Evolutionary conservation across 1,284 basidiomycete genomes (phyloP).

Genomic region (Schizopora paradoxa): DNA sequence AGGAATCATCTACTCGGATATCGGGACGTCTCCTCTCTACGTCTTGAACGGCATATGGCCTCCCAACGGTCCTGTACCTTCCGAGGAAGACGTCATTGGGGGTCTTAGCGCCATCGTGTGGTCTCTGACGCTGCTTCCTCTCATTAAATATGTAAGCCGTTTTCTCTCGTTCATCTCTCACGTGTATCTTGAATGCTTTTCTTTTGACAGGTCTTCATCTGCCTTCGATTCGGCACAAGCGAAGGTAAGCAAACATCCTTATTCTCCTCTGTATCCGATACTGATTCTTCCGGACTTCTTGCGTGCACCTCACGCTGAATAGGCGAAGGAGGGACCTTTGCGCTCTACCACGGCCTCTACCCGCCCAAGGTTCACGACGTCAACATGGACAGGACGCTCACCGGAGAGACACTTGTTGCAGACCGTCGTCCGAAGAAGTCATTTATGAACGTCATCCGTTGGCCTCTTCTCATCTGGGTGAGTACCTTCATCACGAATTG

Average conservation of each 20-base stretch:
- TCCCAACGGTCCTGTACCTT: slow-evolving; percentile 38
- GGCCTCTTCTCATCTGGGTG: slow-evolving; percentile 54
- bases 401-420: slow-evolving; percentile 36
- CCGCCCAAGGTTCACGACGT: slow-evolving; percentile 41
- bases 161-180: neutral
- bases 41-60: slow-evolving; percentile 63
- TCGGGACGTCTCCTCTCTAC: slow-evolving; percentile 60
- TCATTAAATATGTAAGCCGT: slow-evolving; percentile 63
- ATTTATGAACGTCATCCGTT: slow-evolving; percentile 32
- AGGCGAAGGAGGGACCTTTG: slow-evolving; percentile 65
- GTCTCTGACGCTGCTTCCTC: slow-evolving; percentile 55
- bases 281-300: slow-evolving; percentile 6
- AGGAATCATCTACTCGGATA: slow-evolving; percentile 67
- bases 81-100: slow-evolving; percentile 56
- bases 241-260: slow-evolving; percentile 37
- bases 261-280: neutral
- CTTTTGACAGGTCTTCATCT: slow-evolving; percentile 42
- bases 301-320: too few relatives aligned
- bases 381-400: slow-evolving; percentile 49
- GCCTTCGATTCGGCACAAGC: slow-evolving; percentile 51
- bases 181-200: neutral
- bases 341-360: slow-evolving; percentile 55
- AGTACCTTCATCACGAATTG: slow-evolving; percentile 9
- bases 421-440: slow-evolving; percentile 18
- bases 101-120: slow-evolving; percentile 58